Percentiles rank a stretch among this genome's conserved stretches.
These are phyloP conservation scores for Candida saitoana DNA, from an alignment of 805 yeast genomes.

Conservation along the genomic window DNA sequence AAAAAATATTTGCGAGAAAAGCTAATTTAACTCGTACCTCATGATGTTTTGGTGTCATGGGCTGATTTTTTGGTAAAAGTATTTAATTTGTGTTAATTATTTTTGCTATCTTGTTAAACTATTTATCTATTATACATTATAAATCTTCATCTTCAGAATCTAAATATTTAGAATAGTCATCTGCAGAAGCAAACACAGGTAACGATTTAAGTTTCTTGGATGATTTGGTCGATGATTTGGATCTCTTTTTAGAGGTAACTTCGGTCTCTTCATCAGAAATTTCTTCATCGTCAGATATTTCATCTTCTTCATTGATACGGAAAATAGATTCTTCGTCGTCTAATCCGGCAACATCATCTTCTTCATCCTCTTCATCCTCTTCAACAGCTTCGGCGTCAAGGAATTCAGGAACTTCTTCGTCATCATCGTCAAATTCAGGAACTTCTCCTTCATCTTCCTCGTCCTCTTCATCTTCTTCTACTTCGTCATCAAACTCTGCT, in stretches of 20 bases:
- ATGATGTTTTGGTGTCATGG: background rate
- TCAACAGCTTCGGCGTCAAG: conserved; percentile 24
- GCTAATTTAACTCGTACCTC: too few species aligned
- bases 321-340: conserved; percentile 15
- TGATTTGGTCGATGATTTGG: conserved; percentile 22
- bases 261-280: conserved; percentile 31
- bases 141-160: conserved; percentile 58
- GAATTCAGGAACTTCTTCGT: conserved; percentile 3
- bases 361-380: conserved; percentile 23
- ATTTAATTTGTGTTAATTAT: too few species aligned
- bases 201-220: conserved; percentile 58
- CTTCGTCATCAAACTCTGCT: conserved; percentile 37
- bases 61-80: background rate
- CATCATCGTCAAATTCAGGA: conserved; percentile 19
- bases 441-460: conserved; percentile 27
- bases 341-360: conserved; percentile 22
- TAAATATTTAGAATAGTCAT: conserved; percentile 74
- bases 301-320: conserved; percentile 32
- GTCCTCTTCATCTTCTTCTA: conserved; percentile 42
- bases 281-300: conserved; percentile 28
- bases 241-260: conserved; percentile 18
- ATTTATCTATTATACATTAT: background rate
- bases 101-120: too few species aligned
- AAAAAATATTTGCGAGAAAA: too few species aligned
- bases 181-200: conserved; percentile 86